These are phyloP conservation scores for Populus nigra DNA, from an alignment of 345 rosid genomes.

Conservation along the genomic window DNA sequence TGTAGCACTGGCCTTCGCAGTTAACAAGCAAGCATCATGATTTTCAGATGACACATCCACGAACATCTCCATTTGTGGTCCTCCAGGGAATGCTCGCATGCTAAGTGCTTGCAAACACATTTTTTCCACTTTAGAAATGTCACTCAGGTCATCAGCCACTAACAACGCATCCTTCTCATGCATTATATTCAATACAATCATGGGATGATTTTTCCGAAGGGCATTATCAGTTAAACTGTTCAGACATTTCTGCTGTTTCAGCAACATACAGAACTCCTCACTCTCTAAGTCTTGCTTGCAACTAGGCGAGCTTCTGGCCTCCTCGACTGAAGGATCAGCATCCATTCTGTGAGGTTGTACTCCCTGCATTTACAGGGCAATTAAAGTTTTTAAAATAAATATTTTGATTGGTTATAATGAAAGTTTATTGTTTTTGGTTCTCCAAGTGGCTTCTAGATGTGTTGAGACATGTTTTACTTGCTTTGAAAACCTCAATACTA, in stretches of 20 bases:
- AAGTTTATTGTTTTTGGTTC: neutral
- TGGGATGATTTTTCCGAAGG: conserved; percentile 66
- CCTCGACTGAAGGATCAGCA: conserved; percentile 41
- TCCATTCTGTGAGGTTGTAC: conserved; percentile 74
- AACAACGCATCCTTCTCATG: conserved; percentile 57
- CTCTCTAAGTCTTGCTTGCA: conserved; percentile 44
- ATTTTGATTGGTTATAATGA: neutral
- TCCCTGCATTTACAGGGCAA: conserved; percentile 48
- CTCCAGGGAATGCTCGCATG: conserved; percentile 47
- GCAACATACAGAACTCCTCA: conserved; percentile 49
- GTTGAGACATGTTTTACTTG: too few relatives aligned
- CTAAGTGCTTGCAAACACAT: conserved; percentile 73
- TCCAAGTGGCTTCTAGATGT: too few relatives aligned
- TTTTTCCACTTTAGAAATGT: conserved; percentile 56
- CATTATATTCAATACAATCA: conserved; percentile 60
- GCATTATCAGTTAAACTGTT: conserved; percentile 67
- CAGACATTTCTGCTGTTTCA: conserved; percentile 63
- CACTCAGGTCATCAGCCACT: conserved; percentile 49
- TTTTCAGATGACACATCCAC: conserved; percentile 37
- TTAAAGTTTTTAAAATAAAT: conserved; percentile 4
- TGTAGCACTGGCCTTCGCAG: conserved; percentile 32
- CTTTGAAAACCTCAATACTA: neutral
- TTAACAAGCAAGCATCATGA: conserved; percentile 36
- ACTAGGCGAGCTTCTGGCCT: conserved; percentile 33
- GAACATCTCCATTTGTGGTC: conserved; percentile 41